phyloP scores from a whole-genome alignment of 345 rosid species.

The Camelina laxa region DNA sequence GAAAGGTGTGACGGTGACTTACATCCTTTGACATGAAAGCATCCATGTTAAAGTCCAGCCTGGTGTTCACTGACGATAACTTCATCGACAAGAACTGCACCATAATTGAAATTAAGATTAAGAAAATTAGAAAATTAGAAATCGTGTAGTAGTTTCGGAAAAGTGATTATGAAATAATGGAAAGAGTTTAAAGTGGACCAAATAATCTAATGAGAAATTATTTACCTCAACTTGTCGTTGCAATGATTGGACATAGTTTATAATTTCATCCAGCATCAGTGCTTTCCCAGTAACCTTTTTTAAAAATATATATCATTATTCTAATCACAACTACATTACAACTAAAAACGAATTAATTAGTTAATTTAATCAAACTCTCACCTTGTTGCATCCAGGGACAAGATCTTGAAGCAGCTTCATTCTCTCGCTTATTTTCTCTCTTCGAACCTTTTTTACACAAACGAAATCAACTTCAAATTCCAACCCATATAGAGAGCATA shows the following conservation, averaged over 20 bases:
- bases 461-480: background rate
- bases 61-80: constrained; percentile 83
- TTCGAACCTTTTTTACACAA: constrained; percentile 59
- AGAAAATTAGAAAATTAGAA: background rate
- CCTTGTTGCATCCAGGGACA: constrained; percentile 98
- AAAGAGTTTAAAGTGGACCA: constrained; percentile 25
- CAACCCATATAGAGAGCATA: background rate
- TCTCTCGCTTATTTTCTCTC: constrained; percentile 96
- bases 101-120: constrained; percentile 14
- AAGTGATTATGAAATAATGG: constrained; percentile 41
- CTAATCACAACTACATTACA: constrained; percentile 18
- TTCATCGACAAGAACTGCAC: constrained; percentile 93
- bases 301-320: background rate
- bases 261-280: constrained; percentile 87
- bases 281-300: constrained; percentile 84
- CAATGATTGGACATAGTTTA: constrained; percentile 90
- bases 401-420: constrained; percentile 98
- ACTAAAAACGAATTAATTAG: constrained; percentile 3
- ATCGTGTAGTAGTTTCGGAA: background rate
- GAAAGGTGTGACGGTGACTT: constrained; percentile 48
- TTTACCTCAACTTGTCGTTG: constrained; percentile 92
- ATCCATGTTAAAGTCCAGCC: constrained; percentile 70
- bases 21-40: constrained; percentile 71
- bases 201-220: constrained; percentile 29
- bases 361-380: constrained; percentile 22